These are phyloP conservation scores for Orobanche coerulescens DNA, from an alignment of 257 asterid species.

Conservation along the genomic window DNA sequence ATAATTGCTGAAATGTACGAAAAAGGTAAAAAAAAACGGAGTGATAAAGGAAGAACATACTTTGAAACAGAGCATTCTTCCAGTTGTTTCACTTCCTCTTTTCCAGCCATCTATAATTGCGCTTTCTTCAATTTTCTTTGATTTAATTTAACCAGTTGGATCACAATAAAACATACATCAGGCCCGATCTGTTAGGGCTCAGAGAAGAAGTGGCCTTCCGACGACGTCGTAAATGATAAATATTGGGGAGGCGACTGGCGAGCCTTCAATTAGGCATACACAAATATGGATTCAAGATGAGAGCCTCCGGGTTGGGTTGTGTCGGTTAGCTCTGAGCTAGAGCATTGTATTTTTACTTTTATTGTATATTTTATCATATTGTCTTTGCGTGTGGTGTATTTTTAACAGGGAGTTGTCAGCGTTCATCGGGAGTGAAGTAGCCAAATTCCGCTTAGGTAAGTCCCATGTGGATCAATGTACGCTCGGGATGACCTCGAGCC, in stretches of 20 bases:
- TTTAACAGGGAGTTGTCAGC: too few species aligned
- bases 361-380: too few species aligned
- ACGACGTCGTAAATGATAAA: conserved; percentile 14
- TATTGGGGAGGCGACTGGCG: too few species aligned
- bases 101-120: conserved; percentile 33
- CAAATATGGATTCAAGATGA: too few species aligned
- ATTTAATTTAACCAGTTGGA: background rate
- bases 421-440: too few species aligned
- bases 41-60: conserved; percentile 22
- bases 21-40: background rate
- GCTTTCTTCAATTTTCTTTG: background rate
- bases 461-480: too few species aligned
- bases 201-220: background rate
- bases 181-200: background rate
- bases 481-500: too few species aligned
- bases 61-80: conserved; percentile 70
- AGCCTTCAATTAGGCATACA: background rate
- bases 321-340: too few species aligned
- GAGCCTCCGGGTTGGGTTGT: too few species aligned
- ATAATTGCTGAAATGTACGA: background rate
- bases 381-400: too few species aligned
- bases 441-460: too few species aligned
- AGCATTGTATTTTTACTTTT: too few species aligned
- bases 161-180: background rate
- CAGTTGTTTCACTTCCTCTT: conserved; percentile 50